Evolutionary conservation across 202 grass and related monocot genomes (phyloP).

Genomic region (Cymbopogon flexuosus): DNA sequence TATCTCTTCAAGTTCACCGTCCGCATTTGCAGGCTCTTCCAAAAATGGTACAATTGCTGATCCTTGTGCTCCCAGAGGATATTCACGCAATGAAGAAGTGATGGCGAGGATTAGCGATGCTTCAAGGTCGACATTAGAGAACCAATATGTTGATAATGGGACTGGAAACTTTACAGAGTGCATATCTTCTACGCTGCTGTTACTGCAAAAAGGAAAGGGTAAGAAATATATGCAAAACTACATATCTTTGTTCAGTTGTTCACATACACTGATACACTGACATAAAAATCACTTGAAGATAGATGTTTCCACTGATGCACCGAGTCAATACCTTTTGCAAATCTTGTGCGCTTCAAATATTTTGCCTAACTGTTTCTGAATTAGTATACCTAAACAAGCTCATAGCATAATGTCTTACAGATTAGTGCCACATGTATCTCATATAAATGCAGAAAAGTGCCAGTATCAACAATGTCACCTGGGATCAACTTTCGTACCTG

Average conservation of each 20-base stretch:
- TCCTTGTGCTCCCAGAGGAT: conserved; percentile 81
- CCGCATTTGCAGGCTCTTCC: conserved; percentile 33
- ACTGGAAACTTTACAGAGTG: conserved; percentile 62
- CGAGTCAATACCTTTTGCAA: conserved; percentile 2
- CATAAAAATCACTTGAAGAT: not conserved
- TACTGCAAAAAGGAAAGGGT: conserved; percentile 70
- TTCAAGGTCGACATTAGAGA: conserved; percentile 41
- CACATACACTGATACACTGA: not conserved
- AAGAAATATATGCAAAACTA: conserved; percentile 8
- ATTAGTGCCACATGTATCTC: conserved; percentile 25
- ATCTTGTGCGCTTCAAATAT: not conserved
- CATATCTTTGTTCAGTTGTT: not conserved
- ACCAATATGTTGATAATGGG: conserved; percentile 45
- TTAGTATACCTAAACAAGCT: not conserved
- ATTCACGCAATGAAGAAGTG: conserved; percentile 40
- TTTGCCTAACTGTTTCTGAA: not conserved
- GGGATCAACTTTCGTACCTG: conserved; percentile 74
- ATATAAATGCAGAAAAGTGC: conserved; percentile 57
- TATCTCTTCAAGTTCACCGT: not conserved
- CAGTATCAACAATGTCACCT: conserved; percentile 63
- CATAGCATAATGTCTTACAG: not conserved
- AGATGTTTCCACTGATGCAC: not conserved
- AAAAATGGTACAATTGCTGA: conserved; percentile 48
- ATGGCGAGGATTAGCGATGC: conserved; percentile 1
- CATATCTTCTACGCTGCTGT: conserved; percentile 42